These are phyloP conservation scores for Cercospora sp. DNA, from an alignment of 2,329 filamentous ascomycete species.

Conservation along the genomic window DNA sequence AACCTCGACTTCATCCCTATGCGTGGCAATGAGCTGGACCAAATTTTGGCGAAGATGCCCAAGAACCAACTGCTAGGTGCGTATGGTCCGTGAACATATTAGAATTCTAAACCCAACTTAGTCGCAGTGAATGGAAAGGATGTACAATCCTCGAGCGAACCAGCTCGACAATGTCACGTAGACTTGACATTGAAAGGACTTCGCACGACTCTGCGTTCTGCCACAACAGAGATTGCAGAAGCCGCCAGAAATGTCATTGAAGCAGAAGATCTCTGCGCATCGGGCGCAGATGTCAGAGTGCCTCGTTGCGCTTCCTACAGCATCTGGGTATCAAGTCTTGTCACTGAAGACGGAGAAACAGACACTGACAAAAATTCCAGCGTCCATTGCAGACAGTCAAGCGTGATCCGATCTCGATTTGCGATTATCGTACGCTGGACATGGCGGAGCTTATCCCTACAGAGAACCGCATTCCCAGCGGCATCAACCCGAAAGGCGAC, in stretches of 20 bases:
- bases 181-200: constrained; percentile 21
- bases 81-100: background rate
- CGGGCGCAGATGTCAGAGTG: constrained; percentile 20
- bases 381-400: constrained; percentile 25
- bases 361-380: constrained; percentile 1
- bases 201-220: constrained; percentile 9
- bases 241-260: constrained; percentile 15
- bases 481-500: constrained; percentile 17
- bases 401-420: constrained; percentile 25
- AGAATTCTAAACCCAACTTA: background rate
- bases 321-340: constrained; percentile 17
- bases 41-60: constrained; percentile 14
- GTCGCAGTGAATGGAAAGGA: constrained; percentile 20
- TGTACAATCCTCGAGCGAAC: constrained; percentile 11
- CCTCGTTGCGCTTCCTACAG: constrained; percentile 24
- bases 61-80: constrained; percentile 20
- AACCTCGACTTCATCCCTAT: constrained; percentile 14
- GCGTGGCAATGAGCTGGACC: constrained; percentile 17
- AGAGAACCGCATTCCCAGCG: constrained; percentile 22
- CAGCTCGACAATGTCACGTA: constrained; percentile 24
- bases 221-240: constrained; percentile 18
- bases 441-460: constrained; percentile 21
- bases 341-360: background rate
- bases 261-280: constrained; percentile 19
- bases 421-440: constrained; percentile 22